Conservation (phyloP, 2,329 filamentous ascomycete species). For the Coniochaeta sp. region DNA sequence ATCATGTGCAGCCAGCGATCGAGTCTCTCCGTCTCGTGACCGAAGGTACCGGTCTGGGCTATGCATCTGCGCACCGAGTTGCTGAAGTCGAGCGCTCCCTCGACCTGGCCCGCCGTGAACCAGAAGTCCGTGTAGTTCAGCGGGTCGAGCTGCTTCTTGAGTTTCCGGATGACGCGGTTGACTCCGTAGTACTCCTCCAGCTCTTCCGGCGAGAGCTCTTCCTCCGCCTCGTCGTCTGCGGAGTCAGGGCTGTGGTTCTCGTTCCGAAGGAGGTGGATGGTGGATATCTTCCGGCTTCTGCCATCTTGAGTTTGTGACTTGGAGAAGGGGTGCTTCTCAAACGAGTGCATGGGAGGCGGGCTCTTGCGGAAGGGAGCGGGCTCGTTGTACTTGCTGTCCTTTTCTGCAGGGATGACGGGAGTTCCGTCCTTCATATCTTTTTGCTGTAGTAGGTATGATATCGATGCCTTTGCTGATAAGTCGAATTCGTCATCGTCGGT, state of each 20-base stretch:
- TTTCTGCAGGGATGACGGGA: not conserved
- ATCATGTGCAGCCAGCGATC: not conserved
- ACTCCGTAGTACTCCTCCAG: not conserved
- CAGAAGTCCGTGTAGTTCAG: not conserved
- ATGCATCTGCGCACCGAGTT: constrained; percentile 3
- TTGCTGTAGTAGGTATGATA: not conserved
- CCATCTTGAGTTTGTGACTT: not conserved
- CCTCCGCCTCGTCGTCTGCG: not conserved
- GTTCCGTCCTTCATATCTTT: not conserved
- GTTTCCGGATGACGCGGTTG: not conserved
- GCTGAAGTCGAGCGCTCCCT: not conserved
- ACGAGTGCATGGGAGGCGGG: not conserved
- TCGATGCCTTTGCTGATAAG: not conserved
- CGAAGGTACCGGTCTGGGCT: not conserved
- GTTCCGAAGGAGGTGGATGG: not conserved
- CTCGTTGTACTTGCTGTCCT: not conserved
- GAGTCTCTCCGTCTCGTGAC: not conserved
- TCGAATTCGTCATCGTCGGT: not conserved
- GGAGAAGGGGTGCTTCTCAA: not conserved
- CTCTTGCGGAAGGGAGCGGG: not conserved
- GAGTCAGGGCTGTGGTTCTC: too few relatives aligned
- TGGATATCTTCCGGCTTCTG: not conserved
- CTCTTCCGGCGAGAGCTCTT: not conserved
- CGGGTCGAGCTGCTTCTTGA: constrained; percentile 3
- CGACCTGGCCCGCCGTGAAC: not conserved